Percentiles rank a stretch among this genome's conserved stretches.
phyloP scores from a whole-genome alignment of 805 yeast genomes.

The Isabelozyma rhagii region DNA sequence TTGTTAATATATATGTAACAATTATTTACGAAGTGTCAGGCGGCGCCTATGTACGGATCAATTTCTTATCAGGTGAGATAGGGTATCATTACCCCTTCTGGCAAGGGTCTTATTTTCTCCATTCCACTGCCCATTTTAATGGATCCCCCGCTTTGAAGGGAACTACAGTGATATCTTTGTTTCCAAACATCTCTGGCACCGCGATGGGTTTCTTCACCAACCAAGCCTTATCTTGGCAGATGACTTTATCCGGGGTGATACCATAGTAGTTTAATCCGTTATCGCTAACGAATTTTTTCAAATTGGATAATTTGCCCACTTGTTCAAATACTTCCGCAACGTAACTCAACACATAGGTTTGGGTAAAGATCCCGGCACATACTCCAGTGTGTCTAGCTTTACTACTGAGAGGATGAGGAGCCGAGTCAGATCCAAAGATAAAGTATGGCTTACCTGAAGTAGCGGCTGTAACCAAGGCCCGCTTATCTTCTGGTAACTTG shows the following conservation, averaged over 20 bases:
- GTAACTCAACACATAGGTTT: conserved; percentile 75
- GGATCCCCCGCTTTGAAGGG: conserved; percentile 85
- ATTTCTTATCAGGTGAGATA: not conserved
- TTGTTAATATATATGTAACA: too few species aligned
- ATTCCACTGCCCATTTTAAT: conserved; percentile 69
- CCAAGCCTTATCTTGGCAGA: conserved; percentile 45
- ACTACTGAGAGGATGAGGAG: conserved; percentile 86
- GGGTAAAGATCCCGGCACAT: conserved; percentile 98
- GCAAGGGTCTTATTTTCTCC: conserved; percentile 44
- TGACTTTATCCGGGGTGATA: conserved; percentile 39
- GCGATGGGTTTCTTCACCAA: conserved; percentile 51
- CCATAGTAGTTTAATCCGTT: conserved; percentile 72
- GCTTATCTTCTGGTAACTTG: conserved; percentile 79
- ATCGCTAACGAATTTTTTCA: conserved; percentile 72
- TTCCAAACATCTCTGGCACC: conserved; percentile 60
- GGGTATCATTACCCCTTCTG: not conserved
- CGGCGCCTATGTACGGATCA: too few species aligned
- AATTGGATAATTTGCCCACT: conserved; percentile 57
- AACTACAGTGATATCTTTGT: conserved; percentile 49
- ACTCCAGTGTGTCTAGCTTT: conserved; percentile 79
- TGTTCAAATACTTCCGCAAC: conserved; percentile 83
- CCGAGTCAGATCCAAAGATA: conserved; percentile 96
- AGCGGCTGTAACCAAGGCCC: conserved; percentile 83
- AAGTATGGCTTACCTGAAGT: conserved; percentile 88
- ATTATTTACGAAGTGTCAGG: too few species aligned